Evolutionary conservation across 106 monocot species (phyloP), one percentile per base, ranked within the genome.

Genomic region (Dendrobium catenatum): DNA sequence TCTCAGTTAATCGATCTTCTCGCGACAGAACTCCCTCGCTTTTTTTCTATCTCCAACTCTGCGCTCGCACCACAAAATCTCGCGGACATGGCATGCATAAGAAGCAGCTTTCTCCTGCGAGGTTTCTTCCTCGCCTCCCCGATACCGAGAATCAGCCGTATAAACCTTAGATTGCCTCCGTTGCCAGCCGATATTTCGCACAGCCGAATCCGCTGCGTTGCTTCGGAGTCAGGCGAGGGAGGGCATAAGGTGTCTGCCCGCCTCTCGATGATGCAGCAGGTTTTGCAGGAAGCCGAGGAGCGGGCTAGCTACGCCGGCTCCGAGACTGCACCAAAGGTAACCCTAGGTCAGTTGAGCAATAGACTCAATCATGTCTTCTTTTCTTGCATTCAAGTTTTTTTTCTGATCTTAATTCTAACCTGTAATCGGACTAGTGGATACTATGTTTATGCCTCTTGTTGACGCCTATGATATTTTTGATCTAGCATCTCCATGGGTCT

Each of bases 241-340:
- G 85, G 79, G 6, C 64, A 77, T 56, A 86, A 87, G 81, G 85
- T 81, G 4, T 79, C 89, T 6, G 77, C 89, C 20, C 86, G 89
- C 33, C 67, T 90, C 1, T 85, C 87, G 22, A 55, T 85, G 84
- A 90, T 90, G 87, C 84, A 83, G 66, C 79, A 90, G 82, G 49
- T 90, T 20, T 85, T 90, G 42, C 73, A 83, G 47, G 89, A 87
- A 11, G 89, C 89, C 27, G 89, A 90, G 59, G 89, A 87, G 56
- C 46, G 89, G 42, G 76, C 89, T 41, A 75, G 73, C 47, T 83
- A 82, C 58, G 78, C 87, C 4, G 87, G 87, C 33, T 82, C 78
- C 44, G 85, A 83, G 24, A 83, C 85, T 55, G 85, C 54, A 42
- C 89, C 89, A 4, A 90, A 87, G 80, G 80, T 90, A 84, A 87